Conservation (phyloP, 176 grass and related monocot genomes). For the Olyra latifolia region DNA sequence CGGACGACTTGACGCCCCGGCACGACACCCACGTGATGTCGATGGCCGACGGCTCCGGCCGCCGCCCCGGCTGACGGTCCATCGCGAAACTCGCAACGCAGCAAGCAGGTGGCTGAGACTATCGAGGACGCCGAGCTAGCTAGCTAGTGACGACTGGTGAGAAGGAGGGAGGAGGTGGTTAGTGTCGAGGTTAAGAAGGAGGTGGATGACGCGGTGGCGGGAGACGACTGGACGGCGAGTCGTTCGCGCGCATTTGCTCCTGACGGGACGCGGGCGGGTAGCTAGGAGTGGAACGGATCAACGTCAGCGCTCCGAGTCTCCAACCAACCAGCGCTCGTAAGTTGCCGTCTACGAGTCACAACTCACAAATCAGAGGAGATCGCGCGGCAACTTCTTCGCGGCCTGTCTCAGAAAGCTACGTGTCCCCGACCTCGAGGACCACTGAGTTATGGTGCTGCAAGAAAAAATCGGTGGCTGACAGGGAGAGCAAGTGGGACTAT, state of each 20-base stretch:
- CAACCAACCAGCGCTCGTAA: background rate
- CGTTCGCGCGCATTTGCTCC: background rate
- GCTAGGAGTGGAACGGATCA: background rate
- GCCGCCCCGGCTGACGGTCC: background rate
- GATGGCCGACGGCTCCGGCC: slow-evolving; percentile 37
- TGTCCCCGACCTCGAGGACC: background rate
- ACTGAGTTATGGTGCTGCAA: background rate
- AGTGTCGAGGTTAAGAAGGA: slow-evolving; percentile 16
- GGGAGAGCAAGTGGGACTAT: background rate
- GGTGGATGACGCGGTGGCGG: slow-evolving; percentile 26
- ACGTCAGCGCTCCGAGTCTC: background rate
- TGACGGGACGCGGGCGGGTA: background rate
- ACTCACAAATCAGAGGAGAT: background rate
- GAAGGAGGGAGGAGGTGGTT: background rate
- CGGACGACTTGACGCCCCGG: slow-evolving; percentile 47
- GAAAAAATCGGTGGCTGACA: slow-evolving; percentile 10
- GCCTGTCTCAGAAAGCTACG: slow-evolving; percentile 11
- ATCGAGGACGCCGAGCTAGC: background rate
- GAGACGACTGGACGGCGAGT: background rate
- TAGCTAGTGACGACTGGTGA: background rate
- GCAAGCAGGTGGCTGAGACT: too few species aligned
- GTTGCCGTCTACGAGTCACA: background rate
- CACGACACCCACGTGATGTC: slow-evolving; percentile 62
- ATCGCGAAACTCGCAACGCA: background rate
- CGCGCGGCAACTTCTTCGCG: slow-evolving; percentile 25